Conservation (phyloP, 495 filamentous ascomycete species). For the Podospora anserina region DNA sequence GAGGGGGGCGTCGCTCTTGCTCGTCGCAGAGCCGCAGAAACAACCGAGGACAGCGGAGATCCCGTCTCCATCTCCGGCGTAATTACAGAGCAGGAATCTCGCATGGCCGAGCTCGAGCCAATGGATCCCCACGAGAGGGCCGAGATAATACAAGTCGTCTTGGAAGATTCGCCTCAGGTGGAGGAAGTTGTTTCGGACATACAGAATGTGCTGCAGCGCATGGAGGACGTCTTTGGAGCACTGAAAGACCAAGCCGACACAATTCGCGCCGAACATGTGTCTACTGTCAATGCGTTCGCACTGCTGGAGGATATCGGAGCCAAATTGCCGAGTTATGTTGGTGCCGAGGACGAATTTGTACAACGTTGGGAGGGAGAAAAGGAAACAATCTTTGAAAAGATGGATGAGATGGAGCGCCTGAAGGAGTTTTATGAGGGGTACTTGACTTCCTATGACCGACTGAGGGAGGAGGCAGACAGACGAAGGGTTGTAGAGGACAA, state of each 20-base stretch:
- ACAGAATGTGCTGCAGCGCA: conserved; percentile 66
- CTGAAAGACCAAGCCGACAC: conserved; percentile 55
- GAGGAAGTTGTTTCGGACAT: conserved; percentile 88
- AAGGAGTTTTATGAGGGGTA: conserved; percentile 80
- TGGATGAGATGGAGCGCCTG: conserved; percentile 70
- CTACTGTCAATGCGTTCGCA: conserved; percentile 56
- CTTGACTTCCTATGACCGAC: conserved; percentile 72
- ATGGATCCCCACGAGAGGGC: conserved; percentile 71
- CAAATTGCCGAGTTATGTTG: conserved; percentile 64
- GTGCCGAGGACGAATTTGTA: conserved; percentile 66
- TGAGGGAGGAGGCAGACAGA: conserved; percentile 78
- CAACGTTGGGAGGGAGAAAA: conserved; percentile 73
- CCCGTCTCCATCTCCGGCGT: conserved; percentile 57
- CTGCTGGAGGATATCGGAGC: conserved; percentile 65
- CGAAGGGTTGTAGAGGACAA: conserved; percentile 66
- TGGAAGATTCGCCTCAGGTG: conserved; percentile 79
- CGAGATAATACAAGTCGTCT: conserved; percentile 79
- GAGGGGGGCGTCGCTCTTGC: conserved; percentile 80
- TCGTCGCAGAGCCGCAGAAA: conserved; percentile 52
- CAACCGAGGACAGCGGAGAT: conserved; percentile 57
- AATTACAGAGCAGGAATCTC: conserved; percentile 56
- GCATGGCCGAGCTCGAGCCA: conserved; percentile 60
- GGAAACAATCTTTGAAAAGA: conserved; percentile 59
- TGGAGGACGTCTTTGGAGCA: conserved; percentile 65
- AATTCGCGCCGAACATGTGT: conserved; percentile 47